A percentile compares a stretch with the other conserved stretches of the same genome.
Conservation (phyloP, 2,329 filamentous ascomycete species). For the Biscogniauxia marginata region DNA sequence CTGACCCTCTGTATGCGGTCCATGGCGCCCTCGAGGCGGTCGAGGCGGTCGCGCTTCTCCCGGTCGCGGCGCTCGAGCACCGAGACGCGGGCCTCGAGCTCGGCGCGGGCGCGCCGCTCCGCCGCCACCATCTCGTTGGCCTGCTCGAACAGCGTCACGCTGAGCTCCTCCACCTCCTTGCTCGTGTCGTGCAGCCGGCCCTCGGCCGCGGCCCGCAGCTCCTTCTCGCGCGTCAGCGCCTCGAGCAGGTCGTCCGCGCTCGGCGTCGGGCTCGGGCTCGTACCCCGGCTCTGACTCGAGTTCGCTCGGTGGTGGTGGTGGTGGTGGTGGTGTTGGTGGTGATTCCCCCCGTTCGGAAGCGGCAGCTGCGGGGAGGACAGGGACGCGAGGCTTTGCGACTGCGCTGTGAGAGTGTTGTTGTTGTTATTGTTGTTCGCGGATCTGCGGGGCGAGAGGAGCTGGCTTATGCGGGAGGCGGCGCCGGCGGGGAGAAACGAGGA, state of each 20-base stretch:
- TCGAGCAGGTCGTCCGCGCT: slow-evolving; percentile 54
- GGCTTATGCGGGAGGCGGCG: slow-evolving; percentile 33
- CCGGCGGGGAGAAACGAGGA: slow-evolving; percentile 31
- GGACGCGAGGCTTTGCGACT: slow-evolving; percentile 13
- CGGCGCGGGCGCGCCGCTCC: slow-evolving; percentile 68
- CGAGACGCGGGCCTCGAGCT: slow-evolving; percentile 67
- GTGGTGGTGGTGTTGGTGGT: slow-evolving; percentile 21
- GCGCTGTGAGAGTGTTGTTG: slow-evolving; percentile 7
- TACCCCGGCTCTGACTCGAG: too few species aligned
- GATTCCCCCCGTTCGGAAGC: too few species aligned
- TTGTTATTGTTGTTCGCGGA: slow-evolving; percentile 29
- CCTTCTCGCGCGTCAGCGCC: slow-evolving; percentile 65
- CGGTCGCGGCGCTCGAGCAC: slow-evolving; percentile 67
- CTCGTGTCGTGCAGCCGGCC: slow-evolving; percentile 64
- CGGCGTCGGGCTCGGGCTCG: slow-evolving; percentile 19
- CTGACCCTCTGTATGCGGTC: slow-evolving; percentile 69
- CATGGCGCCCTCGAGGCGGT: slow-evolving; percentile 69
- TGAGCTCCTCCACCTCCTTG: slow-evolving; percentile 76
- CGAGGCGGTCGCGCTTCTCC: slow-evolving; percentile 68
- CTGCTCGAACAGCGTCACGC: slow-evolving; percentile 72
- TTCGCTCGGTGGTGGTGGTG: too few species aligned
- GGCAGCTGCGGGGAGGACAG: slow-evolving; percentile 16
- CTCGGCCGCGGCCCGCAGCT: slow-evolving; percentile 67
- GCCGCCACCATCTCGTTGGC: slow-evolving; percentile 85
- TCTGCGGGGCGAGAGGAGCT: slow-evolving; percentile 32